These are phyloP conservation scores for Cystofilobasidium ferigula DNA, from an alignment of 768 basidiomycete genomes.

Conservation along the genomic window DNA sequence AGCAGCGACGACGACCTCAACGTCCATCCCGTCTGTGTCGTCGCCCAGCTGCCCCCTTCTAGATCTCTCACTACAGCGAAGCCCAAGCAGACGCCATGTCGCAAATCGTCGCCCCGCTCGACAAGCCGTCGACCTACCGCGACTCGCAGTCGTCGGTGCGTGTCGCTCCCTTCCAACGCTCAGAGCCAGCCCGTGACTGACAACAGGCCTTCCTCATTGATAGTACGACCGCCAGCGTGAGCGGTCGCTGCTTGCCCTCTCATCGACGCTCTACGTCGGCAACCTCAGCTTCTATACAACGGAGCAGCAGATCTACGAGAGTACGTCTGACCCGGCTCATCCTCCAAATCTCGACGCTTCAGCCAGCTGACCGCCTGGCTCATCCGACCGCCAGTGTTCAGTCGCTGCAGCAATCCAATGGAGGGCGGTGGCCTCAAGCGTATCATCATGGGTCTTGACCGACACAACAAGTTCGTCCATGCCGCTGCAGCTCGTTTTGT, in stretches of 20 bases:
- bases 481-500: not conserved
- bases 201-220: constrained; percentile 14
- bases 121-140: constrained; percentile 94
- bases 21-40: too few relatives aligned
- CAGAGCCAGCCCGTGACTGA: constrained; percentile 12
- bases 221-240: constrained; percentile 58
- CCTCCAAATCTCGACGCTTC: not conserved
- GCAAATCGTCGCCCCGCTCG: constrained; percentile 69
- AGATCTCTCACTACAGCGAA: too few relatives aligned
- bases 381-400: constrained; percentile 26
- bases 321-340: not conserved
- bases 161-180: not conserved
- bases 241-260: constrained; percentile 66
- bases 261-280: constrained; percentile 82
- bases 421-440: constrained; percentile 70
- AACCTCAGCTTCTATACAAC: constrained; percentile 56
- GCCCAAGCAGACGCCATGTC: constrained; percentile 43
- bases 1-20: too few relatives aligned
- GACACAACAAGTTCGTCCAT: constrained; percentile 11
- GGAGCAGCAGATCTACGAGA: constrained; percentile 89
- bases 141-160: constrained; percentile 64
- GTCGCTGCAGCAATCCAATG: constrained; percentile 15
- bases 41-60: too few relatives aligned
- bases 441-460: constrained; percentile 85
- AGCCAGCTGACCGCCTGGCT: not conserved